Evolutionary conservation across 2,329 filamentous ascomycete species (phyloP), one percentile per base, ranked within the genome.

Genomic region (Ascochyta koolunga): DNA sequence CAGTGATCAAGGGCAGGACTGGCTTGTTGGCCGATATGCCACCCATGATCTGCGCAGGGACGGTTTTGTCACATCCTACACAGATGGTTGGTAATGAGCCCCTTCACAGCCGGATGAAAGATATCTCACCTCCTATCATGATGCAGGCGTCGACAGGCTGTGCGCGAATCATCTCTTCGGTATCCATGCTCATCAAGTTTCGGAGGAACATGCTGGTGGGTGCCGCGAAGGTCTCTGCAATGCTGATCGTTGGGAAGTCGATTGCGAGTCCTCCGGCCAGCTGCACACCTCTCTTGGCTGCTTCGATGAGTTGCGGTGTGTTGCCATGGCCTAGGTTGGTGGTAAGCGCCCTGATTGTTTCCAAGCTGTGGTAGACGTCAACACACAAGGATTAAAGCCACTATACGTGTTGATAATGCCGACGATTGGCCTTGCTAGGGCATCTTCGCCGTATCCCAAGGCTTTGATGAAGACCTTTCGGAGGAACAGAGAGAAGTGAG

Each of bases 111-210:
- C 2, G 16, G 1, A 8, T n/a, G 22, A 3, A 1, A 8, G 22
- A 11, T 5, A 8, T 24, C 32, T 51, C 51, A 85, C 86, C 87
- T 41, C 88, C 88, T 61, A 90, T 86, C 59, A 88, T 78, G 13
- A 89, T 80, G 9, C 85, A 84, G 0, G 86, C 84, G 72, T 91
- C 88, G 15, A 88, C 79, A 0, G 88, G 88, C 71, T 91, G 88
- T 0, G 87, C 88, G 37, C 78, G 78, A 47, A 90, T 86, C 88
- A 91, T 91, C 76, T 91, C 88, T 70, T 91, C 89, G 0, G 89
- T 91, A 66, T 91, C 89, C 86, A 91, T 89, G 60, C 85, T 87
- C 88, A 91, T 91, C 51, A 91, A 66, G 60, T 91, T 91, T 27
- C 89, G 75, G 41, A 91, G 67, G 50, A 86, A 90, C 89, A 91